Conservation (phyloP, 352 stramenopile species). For the Elongisporangium undulatum region DNA sequence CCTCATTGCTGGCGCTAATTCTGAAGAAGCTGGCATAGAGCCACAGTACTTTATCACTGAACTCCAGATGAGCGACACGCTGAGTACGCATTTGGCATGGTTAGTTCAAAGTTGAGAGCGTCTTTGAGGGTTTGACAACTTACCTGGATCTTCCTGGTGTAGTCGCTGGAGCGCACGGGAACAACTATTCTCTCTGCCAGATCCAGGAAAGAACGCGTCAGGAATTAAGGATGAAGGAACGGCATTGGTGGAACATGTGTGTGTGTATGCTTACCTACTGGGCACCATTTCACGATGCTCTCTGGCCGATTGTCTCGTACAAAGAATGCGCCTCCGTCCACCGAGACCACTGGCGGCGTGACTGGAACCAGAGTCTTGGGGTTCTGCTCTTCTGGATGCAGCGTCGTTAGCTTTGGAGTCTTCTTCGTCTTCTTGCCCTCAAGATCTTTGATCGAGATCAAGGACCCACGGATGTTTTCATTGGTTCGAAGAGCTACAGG, state of each 20-base stretch:
- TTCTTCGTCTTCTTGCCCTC: background rate
- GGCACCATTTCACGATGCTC: constrained; percentile 6
- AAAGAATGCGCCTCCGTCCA: constrained; percentile 1
- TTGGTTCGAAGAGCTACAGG: background rate
- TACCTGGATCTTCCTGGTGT: background rate
- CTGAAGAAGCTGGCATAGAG: constrained; percentile 65
- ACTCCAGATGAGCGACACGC: constrained; percentile 34
- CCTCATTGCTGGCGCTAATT: constrained; percentile 31
- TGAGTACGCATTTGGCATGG: constrained; percentile 4
- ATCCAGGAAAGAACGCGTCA: background rate
- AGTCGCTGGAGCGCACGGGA: background rate
- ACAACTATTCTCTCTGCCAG: background rate
- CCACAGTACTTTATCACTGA: constrained; percentile 63
- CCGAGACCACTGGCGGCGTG: background rate
- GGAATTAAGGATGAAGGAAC: background rate
- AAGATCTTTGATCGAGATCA: background rate
- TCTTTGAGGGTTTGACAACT: background rate
- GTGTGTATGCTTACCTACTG: constrained; percentile 5
- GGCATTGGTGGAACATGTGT: background rate
- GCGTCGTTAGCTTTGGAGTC: background rate
- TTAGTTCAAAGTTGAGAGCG: background rate
- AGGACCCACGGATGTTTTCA: background rate
- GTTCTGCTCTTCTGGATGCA: background rate
- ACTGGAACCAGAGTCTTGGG: background rate
- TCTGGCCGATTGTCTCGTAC: constrained; percentile 9